A percentile compares a stretch with the other conserved stretches of the same genome.
Conservation (phyloP, 805 yeast genomes). For the Wickerhamiella musiphila region DNA sequence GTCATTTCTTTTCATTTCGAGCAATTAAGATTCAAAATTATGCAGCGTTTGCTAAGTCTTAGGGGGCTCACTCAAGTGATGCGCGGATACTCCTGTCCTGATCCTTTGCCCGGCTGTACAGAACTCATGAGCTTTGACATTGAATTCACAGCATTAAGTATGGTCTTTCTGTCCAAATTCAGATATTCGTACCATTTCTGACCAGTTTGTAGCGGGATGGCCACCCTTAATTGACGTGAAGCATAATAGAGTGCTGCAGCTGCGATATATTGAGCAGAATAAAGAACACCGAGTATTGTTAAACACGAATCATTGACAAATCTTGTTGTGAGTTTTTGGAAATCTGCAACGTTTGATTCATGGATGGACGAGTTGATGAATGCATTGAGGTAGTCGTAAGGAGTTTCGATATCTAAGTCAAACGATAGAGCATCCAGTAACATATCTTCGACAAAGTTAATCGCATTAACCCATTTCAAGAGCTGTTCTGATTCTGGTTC, state of each 20-base stretch:
- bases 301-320: conserved; percentile 25
- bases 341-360: conserved; percentile 4
- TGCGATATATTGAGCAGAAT: conserved; percentile 21
- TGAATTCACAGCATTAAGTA: too few species aligned
- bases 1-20: too few species aligned
- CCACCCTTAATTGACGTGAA: too few species aligned
- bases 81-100: too few species aligned
- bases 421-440: conserved; percentile 30
- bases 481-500: conserved; percentile 29
- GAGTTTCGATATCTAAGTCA: conserved; percentile 29
- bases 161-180: too few species aligned
- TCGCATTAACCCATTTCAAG: conserved; percentile 34
- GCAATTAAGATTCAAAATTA: too few species aligned
- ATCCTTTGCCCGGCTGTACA: too few species aligned
- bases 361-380: conserved; percentile 4
- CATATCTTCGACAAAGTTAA: conserved; percentile 30
- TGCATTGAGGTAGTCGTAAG: conserved; percentile 15
- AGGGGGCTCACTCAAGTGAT: too few species aligned
- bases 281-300: conserved; percentile 20
- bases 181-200: too few species aligned
- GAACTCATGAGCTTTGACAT: too few species aligned
- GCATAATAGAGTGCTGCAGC: conserved; percentile 24
- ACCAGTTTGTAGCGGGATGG: too few species aligned
- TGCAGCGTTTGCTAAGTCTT: too few species aligned
- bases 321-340: conserved; percentile 8